These are phyloP conservation scores for Breynia disticha DNA, from an alignment of 441 rosid species.

Conservation along the genomic window DNA sequence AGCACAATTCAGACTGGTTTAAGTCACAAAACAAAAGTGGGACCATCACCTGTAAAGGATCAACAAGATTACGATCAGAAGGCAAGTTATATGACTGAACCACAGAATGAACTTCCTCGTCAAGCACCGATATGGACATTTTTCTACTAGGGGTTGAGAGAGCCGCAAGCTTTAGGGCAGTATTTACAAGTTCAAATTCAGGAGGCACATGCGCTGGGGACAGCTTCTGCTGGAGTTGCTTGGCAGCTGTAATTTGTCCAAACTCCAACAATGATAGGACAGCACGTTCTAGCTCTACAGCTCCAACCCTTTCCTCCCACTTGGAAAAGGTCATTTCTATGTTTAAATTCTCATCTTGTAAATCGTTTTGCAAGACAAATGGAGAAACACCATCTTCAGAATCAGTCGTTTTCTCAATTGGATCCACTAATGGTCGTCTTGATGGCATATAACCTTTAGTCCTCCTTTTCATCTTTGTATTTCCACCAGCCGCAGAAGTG, in stretches of 20 bases:
- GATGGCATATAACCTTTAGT: slow-evolving; percentile 62
- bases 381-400: slow-evolving; percentile 46
- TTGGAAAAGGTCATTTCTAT: slow-evolving; percentile 72
- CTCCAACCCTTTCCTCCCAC: slow-evolving; percentile 94
- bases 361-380: slow-evolving; percentile 43
- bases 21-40: slow-evolving; percentile 7
- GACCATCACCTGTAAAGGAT: slow-evolving; percentile 65
- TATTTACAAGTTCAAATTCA: slow-evolving; percentile 67
- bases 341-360: slow-evolving; percentile 56
- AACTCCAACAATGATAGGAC: slow-evolving; percentile 90
- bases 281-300: slow-evolving; percentile 88
- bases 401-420: slow-evolving; percentile 47
- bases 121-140: slow-evolving; percentile 40
- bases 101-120: slow-evolving; percentile 59
- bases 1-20: neutral
- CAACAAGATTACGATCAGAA: slow-evolving; percentile 31
- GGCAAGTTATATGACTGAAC: slow-evolving; percentile 40
- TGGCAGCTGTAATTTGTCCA: slow-evolving; percentile 94
- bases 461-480: slow-evolving; percentile 67
- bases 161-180: slow-evolving; percentile 79
- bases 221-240: slow-evolving; percentile 92
- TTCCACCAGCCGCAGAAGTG: slow-evolving; percentile 37
- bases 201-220: slow-evolving; percentile 68
- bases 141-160: slow-evolving; percentile 49
- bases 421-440: slow-evolving; percentile 50